Evolutionary conservation across 108 stramenopile genomes (phyloP), one percentile per base, ranked within the genome.

Genomic region (Asterionellopsis glacialis): DNA sequence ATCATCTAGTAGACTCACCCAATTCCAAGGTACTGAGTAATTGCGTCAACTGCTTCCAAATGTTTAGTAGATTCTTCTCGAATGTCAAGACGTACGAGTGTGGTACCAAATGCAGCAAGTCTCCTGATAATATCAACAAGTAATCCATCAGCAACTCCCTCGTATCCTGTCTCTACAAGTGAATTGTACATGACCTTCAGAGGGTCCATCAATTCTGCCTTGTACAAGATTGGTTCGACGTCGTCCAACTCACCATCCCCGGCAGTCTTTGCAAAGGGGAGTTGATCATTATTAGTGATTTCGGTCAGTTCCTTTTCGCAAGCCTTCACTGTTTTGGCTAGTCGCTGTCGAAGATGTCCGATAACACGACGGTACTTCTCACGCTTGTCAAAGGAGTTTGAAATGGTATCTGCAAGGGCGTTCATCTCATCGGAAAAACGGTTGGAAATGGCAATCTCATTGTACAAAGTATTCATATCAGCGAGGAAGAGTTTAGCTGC

Each of bases 61-160:
- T 98, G 97, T 45, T 76, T 77, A 47, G 87, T 90, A 19, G 89
- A 91, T 63, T 98, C 97, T 68, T 98, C 95, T 14, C 97, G 93
- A 23, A 98, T 88, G 68, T 98, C 97, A 55, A 98, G 73, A 1
- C 93, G 96, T 12, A 94, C 85, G 55, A 98, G 73, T 21, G 90
- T 93, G 59, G 93, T 63, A 7, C 97, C 97, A 73, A 98, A 98
- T 21, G 79, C 83, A 13, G 82, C 65, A 19, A 95, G 57, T 14
- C 95, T 75, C 45, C 97, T 88, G 70, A 98, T 97, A 55, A 90
- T 79, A 78, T 98, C 97, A n/a, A 78, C 66, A 10, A 98, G 78
- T 12, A 73, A 74, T 0, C 97, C 97, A 68, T 91, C 82, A 13
- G 97, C 97, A 3, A 96, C 83, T 40, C 83, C 58, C n/a, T 68